Base-by-base conservation (phyloP, 176 grass and related monocot species). In the Juncus inflexus region DNA sequence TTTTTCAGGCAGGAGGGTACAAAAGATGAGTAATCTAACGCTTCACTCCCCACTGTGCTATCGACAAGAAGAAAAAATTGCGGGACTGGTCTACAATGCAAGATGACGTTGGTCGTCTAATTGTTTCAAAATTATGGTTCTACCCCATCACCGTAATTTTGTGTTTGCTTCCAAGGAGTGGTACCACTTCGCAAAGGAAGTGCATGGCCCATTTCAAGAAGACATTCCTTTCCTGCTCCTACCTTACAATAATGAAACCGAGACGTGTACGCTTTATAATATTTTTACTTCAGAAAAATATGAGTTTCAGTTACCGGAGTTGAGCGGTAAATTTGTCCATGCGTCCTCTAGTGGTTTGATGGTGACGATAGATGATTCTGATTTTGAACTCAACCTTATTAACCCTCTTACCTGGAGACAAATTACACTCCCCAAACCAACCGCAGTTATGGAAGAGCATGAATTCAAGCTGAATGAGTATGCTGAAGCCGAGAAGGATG, bases 261-360 rank as follows among this genome's bases (percentile, higher is more conserved):
- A 42, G 11, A 63, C 11, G 3, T 63, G 61, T 37, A 6, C 61
- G 3, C 14, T 63, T 12, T 63, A 63, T 40, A 12, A 42, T 2
- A 12, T 63, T 6, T 63, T 40, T 63, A 8, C 37, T 12, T 63
- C 61, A 63, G 40, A 42, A 6, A 63, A 11, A 41, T 63, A 5
- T 10, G 61, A 63, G 38, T 63, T 63, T 14, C 2, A 13, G 5
- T 63, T 63, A 63, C 35, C 36, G 13, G 37, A 2, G 15, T 40
- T 63, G 12, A 11, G 13, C 9, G 35, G 40, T 13, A 63, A 63
- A 63, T 63, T 63, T 63, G 37, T 63, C 13, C 12, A 63, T 40
- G 61, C 35, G 38, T 12, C 61, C 35, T 63, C 61, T n/a, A 63
- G 40, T 42, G 61, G 61, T 63, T 63, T 16, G 61, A 47, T 47